A percentile compares a stretch with the other conserved stretches of the same genome.
phyloP scores from a whole-genome alignment of 78 protist genomes.

The Dictyostelium capitatum region DNA sequence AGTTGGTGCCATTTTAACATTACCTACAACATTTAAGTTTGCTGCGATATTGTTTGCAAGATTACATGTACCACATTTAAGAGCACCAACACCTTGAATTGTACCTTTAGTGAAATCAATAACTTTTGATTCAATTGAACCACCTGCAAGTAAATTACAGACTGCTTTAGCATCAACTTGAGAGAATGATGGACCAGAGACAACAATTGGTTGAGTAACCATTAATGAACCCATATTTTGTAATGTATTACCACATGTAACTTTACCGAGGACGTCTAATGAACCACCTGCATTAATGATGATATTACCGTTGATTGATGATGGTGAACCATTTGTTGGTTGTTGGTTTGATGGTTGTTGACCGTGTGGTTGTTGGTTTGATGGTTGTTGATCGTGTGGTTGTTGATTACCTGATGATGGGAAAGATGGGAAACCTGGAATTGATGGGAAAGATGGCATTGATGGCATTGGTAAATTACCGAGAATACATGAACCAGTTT shows the following conservation, averaged over 20 bases:
- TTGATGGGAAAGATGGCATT: neutral
- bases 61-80: constrained; percentile 53
- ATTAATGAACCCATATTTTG: constrained; percentile 19
- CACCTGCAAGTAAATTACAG: constrained; percentile 54
- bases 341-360: neutral
- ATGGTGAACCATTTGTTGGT: neutral
- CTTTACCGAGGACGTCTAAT: constrained; percentile 17
- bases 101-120: constrained; percentile 36
- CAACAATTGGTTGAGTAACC: constrained; percentile 36
- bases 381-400: neutral
- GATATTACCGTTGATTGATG: constrained; percentile 38
- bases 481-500: constrained; percentile 33
- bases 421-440: constrained; percentile 16
- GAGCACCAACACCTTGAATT: constrained; percentile 68
- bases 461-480: constrained; percentile 25
- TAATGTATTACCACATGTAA: neutral
- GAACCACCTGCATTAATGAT: constrained; percentile 34
- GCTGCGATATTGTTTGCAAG: constrained; percentile 57
- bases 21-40: constrained; percentile 62
- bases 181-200: constrained; percentile 7
- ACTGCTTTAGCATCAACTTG: constrained; percentile 27
- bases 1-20: constrained; percentile 41
- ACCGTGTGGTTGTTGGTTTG: neutral
- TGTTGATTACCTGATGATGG: neutral
- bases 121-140: constrained; percentile 21